phyloP scores from a whole-genome alignment of 2,329 filamentous ascomycete species.

The Thielaviopsis ethacetica region DNA sequence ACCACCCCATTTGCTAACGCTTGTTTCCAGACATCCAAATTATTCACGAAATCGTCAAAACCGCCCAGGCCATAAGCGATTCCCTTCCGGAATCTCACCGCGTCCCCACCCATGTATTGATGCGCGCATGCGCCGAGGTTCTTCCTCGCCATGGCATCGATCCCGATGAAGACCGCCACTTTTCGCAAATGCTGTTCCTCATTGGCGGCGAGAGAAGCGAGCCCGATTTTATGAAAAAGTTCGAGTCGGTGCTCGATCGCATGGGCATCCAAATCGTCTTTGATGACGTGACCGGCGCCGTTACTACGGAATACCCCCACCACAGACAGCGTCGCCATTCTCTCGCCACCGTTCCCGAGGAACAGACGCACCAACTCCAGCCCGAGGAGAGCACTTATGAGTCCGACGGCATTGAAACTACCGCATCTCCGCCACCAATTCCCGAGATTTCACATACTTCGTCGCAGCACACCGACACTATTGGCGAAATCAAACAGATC shows the following conservation, averaged over 20 bases:
- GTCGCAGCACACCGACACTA: conserved; percentile 3
- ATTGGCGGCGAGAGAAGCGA: conserved; percentile 50
- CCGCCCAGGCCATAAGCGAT: conserved; percentile 49
- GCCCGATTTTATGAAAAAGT: conserved; percentile 48
- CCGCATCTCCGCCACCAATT: conserved; percentile 5
- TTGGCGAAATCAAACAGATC: conserved; percentile 3
- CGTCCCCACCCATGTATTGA: conserved; percentile 60
- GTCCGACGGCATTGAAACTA: conserved; percentile 3
- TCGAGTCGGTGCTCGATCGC: conserved; percentile 47
- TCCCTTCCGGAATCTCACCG: conserved; percentile 41
- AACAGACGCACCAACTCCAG: conserved; percentile 9
- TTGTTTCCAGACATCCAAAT: conserved; percentile 55
- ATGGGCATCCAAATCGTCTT: conserved; percentile 60
- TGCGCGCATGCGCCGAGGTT: conserved; percentile 62
- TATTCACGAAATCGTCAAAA: conserved; percentile 58
- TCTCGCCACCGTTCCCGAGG: conserved; percentile 10
- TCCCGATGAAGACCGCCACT: conserved; percentile 56
- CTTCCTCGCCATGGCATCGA: conserved; percentile 55
- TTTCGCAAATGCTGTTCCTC: conserved; percentile 63
- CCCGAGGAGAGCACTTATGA: conserved; percentile 10
- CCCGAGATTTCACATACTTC: conserved; percentile 11
- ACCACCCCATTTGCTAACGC: conserved; percentile 12
- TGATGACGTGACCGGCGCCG: conserved; percentile 17
- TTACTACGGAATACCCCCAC: conserved; percentile 10
- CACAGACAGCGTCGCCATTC: conserved; percentile 5